These are phyloP conservation scores for Cornus controversa DNA, from an alignment of 148 eudicot species.

Conservation along the genomic window DNA sequence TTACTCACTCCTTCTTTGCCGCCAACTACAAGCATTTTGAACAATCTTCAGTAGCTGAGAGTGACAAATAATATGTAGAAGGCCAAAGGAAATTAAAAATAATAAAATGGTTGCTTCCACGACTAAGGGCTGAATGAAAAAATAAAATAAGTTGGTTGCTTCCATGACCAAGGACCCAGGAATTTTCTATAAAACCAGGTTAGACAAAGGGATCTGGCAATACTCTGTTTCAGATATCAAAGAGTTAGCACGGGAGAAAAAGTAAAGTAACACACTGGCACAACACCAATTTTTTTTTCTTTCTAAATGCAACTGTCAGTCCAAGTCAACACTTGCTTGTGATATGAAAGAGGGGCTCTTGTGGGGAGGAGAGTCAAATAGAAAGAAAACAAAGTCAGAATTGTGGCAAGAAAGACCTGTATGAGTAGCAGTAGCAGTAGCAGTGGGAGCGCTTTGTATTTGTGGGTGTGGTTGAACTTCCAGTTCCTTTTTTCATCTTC, in stretches of 20 bases:
- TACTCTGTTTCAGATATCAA: neutral
- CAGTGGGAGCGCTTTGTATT: constrained; percentile 23
- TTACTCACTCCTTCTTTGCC: constrained; percentile 34
- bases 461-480: constrained; percentile 33
- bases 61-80: neutral
- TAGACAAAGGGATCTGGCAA: neutral
- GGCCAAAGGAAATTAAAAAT: neutral
- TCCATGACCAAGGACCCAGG: neutral
- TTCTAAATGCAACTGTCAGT: too few species aligned
- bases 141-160: neutral
- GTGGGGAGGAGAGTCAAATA: neutral
- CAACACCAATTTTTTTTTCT: too few species aligned
- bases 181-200: neutral
- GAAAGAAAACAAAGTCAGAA: neutral
- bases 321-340: too few species aligned
- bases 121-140: neutral
- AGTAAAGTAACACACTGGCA: neutral
- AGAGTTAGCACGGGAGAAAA: neutral
- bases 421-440: constrained; percentile 28
- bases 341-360: neutral
- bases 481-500: constrained; percentile 43
- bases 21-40: constrained; percentile 25
- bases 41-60: neutral
- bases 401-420: constrained; percentile 23
- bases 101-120: too few species aligned